phyloP scores from a whole-genome alignment of 306 rosid species.

The Glycyrrhiza uralensis region DNA sequence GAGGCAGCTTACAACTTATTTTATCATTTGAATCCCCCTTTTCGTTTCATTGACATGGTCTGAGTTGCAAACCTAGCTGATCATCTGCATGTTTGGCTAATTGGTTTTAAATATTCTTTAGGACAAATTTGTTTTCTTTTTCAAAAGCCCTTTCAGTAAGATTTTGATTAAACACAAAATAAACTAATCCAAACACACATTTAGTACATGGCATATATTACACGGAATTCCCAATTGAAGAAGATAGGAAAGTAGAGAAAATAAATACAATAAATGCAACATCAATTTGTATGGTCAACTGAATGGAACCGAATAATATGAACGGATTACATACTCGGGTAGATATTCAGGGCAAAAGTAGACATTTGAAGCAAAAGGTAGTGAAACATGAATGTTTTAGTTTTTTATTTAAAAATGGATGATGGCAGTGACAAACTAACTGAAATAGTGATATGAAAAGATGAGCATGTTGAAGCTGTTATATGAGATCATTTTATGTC shows the following conservation, averaged over 20 bases:
- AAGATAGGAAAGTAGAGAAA: neutral
- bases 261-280: neutral
- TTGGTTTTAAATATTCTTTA: neutral
- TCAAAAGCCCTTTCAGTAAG: neutral
- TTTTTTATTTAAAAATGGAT: neutral
- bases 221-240: neutral
- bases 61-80: neutral
- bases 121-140: neutral
- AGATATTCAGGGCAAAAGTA: neutral
- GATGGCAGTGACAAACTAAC: neutral
- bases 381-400: neutral
- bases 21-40: constrained; percentile 18
- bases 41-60: constrained; percentile 7
- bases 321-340: neutral
- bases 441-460: neutral
- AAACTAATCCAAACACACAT: neutral
- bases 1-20: neutral
- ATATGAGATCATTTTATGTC: neutral
- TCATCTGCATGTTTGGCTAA: neutral
- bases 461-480: neutral
- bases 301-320: neutral
- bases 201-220: neutral
- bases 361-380: neutral
- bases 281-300: neutral
- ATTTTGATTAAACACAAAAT: neutral